These are phyloP conservation scores for Cytospora schulzeri DNA, from an alignment of 2,329 filamentous ascomycete species.

Conservation along the genomic window DNA sequence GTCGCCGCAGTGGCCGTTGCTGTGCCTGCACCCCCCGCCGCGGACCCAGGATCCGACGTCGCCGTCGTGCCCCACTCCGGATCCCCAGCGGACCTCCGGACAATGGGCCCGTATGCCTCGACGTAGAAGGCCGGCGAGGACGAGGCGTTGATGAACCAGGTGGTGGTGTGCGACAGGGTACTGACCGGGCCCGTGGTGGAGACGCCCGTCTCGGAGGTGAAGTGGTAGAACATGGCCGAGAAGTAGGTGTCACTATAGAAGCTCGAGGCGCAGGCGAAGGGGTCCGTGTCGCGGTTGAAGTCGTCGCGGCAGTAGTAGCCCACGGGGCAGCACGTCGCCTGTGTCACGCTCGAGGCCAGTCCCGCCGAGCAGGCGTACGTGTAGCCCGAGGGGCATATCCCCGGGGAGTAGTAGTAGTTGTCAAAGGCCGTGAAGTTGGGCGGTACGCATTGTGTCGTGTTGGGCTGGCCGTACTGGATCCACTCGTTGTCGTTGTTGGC, in stretches of 20 bases:
- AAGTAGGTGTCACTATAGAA: slow-evolving; percentile 2
- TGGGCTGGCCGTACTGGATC: slow-evolving; percentile 6
- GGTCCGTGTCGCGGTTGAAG: slow-evolving; percentile 1
- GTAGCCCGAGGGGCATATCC: slow-evolving; percentile 6
- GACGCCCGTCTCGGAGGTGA: not conserved
- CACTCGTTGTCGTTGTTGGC: slow-evolving; percentile 9
- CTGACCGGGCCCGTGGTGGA: not conserved
- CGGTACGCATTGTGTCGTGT: slow-evolving; percentile 4
- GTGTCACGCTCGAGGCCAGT: slow-evolving; percentile 3
- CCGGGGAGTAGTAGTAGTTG: slow-evolving; percentile 9
- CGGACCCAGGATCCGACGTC: too few relatives aligned
- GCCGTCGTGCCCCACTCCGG: slow-evolving; percentile 5
- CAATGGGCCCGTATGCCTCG: slow-evolving; percentile 1
- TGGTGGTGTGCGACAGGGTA: not conserved
- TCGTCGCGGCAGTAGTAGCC: not conserved
- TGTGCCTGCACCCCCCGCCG: not conserved
- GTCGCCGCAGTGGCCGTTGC: not conserved
- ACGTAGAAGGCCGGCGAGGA: not conserved
- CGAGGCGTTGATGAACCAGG: not conserved
- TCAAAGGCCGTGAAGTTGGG: slow-evolving; percentile 3
- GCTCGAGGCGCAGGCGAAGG: slow-evolving; percentile 4
- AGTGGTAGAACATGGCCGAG: not conserved
- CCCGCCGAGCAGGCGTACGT: slow-evolving; percentile 6
- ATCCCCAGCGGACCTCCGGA: slow-evolving; percentile 4
- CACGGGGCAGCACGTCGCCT: slow-evolving; percentile 10